phyloP scores from a whole-genome alignment of 192 early-diverging fungal species.

The Cladochytrium replicatum region DNA sequence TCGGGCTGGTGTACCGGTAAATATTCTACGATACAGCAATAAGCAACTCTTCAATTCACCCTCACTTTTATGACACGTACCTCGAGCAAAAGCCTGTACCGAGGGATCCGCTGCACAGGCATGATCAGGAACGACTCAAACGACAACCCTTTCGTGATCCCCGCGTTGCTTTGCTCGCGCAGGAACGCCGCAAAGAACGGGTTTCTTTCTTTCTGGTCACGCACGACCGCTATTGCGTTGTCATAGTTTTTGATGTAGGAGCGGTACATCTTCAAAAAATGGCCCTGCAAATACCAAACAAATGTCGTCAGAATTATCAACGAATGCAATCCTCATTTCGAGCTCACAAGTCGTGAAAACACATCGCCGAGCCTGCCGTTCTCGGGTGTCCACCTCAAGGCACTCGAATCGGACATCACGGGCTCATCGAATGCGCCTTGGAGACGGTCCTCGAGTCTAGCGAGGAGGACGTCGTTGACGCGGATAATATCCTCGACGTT shows the following conservation, averaged over 20 bases:
- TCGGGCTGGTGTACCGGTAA: conserved; percentile 51
- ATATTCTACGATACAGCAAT: conserved; percentile 31
- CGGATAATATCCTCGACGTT: no score
- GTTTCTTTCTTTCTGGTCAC: conserved; percentile 1
- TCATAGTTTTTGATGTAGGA: conserved; percentile 26
- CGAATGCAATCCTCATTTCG: not conserved
- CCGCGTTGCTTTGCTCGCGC: not conserved
- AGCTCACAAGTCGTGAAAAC: conserved; percentile 18
- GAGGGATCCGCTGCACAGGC: conserved; percentile 86
- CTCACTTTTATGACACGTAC: no score
- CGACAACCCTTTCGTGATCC: conserved; percentile 35
- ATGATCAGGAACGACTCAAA: conserved; percentile 73
- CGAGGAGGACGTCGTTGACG: no score
- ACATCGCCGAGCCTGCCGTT: conserved; percentile 18
- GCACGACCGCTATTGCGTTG: conserved; percentile 15
- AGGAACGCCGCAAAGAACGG: conserved; percentile 17
- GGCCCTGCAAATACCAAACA: conserved; percentile 1
- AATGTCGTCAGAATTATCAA: no score
- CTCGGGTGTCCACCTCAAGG: not conserved
- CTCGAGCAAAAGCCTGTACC: conserved; percentile 76
- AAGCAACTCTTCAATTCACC: conserved; percentile 39
- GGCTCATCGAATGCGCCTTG: no score
- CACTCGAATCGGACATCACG: no score
- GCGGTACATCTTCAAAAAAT: conserved; percentile 16
- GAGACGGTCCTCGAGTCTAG: conserved; percentile 15